These are phyloP conservation scores for Geotrichum carabidarum DNA, from an alignment of 1,139 yeast genomes.

Conservation along the genomic window DNA sequence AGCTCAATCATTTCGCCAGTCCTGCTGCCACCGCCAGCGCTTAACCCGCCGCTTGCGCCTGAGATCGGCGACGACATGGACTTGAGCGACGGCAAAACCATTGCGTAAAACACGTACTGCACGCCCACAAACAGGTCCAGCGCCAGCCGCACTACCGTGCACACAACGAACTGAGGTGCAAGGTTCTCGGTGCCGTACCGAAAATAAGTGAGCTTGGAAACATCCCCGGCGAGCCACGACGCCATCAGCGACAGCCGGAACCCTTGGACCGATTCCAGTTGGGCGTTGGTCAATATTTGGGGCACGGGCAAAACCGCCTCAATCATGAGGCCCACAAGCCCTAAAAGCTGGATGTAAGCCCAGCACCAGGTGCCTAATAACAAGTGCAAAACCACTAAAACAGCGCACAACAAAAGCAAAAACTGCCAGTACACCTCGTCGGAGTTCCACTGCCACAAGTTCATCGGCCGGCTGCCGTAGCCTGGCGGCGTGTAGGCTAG, in stretches of 20 bases:
- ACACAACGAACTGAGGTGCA: slow-evolving; percentile 62
- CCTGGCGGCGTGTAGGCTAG: slow-evolving; percentile 4
- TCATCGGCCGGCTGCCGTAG: slow-evolving; percentile 47
- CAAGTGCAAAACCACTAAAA: slow-evolving; percentile 45
- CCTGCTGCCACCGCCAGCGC: not conserved
- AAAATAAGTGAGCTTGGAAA: slow-evolving; percentile 67
- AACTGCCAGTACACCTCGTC: slow-evolving; percentile 63
- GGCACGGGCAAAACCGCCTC: slow-evolving; percentile 87
- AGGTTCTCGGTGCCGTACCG: slow-evolving; percentile 64
- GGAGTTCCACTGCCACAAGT: slow-evolving; percentile 84
- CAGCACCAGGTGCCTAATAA: slow-evolving; percentile 39
- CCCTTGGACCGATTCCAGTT: slow-evolving; percentile 68
- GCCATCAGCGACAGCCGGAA: slow-evolving; percentile 68
- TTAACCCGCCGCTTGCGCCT: not conserved
- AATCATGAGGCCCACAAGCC: slow-evolving; percentile 65
- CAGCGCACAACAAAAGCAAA: slow-evolving; percentile 45
- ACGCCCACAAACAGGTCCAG: slow-evolving; percentile 71
- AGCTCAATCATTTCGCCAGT: slow-evolving; percentile 3
- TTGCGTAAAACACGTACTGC: slow-evolving; percentile 57
- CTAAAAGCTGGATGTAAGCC: slow-evolving; percentile 55
- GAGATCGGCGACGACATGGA: slow-evolving; percentile 1
- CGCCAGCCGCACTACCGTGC: slow-evolving; percentile 76
- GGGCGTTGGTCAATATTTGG: slow-evolving; percentile 67
- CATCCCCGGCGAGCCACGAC: slow-evolving; percentile 88
- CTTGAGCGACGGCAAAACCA: slow-evolving; percentile 2